phyloP scores from a whole-genome alignment of 148 eudicot species.

The Dianthus caryophyllus region DNA sequence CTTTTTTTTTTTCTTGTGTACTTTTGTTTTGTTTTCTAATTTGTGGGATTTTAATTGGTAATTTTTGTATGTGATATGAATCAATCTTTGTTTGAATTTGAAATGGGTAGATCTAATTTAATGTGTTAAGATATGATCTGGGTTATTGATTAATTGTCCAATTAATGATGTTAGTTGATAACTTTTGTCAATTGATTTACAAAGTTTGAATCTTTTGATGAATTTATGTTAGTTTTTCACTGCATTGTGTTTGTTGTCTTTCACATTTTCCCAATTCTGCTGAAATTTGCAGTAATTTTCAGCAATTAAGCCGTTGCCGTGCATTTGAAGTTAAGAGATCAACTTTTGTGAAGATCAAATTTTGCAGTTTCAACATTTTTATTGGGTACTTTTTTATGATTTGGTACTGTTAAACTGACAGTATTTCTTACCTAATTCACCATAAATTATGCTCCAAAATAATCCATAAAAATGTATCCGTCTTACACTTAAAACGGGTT shows the following conservation, averaged over 20 bases:
- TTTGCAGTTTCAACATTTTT: slow-evolving; percentile 4
- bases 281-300: neutral
- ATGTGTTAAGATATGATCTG: neutral
- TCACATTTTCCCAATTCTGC: slow-evolving; percentile 6
- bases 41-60: too few species aligned
- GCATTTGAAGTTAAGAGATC: slow-evolving; percentile 3
- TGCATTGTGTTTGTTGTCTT: neutral
- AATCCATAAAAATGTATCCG: too few species aligned
- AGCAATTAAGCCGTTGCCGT: neutral
- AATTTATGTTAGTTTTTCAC: neutral
- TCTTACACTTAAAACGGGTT: too few species aligned
- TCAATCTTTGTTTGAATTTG: slow-evolving; percentile 15
- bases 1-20: too few species aligned
- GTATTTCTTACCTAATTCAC: neutral
- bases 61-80: neutral
- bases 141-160: neutral
- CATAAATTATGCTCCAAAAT: neutral
- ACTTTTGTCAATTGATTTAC: neutral
- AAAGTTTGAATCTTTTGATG: slow-evolving; percentile 11
- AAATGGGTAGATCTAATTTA: slow-evolving; percentile 14
- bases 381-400: neutral
- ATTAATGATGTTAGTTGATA: neutral
- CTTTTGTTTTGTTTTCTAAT: neutral
- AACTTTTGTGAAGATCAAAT: neutral
- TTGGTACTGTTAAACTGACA: slow-evolving; percentile 1